A percentile compares a stretch with the other conserved stretches of the same genome.
These are phyloP conservation scores for Stemphylium vesicarium DNA, from an alignment of 2,329 filamentous ascomycete genomes.

Conservation along the genomic window DNA sequence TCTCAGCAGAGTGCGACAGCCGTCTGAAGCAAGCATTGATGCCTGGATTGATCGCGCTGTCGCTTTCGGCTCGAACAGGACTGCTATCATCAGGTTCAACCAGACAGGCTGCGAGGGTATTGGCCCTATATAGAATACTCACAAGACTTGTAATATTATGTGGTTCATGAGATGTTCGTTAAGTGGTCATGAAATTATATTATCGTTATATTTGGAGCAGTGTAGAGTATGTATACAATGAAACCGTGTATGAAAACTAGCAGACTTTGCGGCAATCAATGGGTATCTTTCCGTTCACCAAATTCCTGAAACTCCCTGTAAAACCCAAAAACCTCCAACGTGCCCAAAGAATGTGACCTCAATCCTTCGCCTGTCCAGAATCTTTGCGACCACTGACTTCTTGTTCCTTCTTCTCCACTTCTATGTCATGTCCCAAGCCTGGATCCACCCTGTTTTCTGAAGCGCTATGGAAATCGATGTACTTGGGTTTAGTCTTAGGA, in stretches of 20 bases:
- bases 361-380: rapidly evolving
- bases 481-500: background rate
- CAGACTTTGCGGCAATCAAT: background rate
- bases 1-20: conserved; percentile 32
- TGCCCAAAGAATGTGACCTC: too few species aligned
- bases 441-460: background rate
- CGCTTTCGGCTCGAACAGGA: conserved; percentile 22
- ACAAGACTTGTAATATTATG: background rate
- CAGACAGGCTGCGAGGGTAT: conserved; percentile 23
- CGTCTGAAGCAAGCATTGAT: conserved; percentile 24
- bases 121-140: background rate
- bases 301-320: background rate
- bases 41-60: conserved; percentile 20
- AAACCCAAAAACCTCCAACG: background rate
- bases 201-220: background rate
- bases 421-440: background rate
- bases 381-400: background rate
- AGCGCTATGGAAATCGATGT: background rate
- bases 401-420: background rate
- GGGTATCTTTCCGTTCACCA: background rate
- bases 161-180: too few species aligned
- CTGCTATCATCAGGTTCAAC: conserved; percentile 26
- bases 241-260: background rate
- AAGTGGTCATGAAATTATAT: too few species aligned
- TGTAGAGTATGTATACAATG: background rate